Evolutionary conservation across 1,139 yeast genomes (phyloP).

Genomic region (Candida pseudoviswanathii): DNA sequence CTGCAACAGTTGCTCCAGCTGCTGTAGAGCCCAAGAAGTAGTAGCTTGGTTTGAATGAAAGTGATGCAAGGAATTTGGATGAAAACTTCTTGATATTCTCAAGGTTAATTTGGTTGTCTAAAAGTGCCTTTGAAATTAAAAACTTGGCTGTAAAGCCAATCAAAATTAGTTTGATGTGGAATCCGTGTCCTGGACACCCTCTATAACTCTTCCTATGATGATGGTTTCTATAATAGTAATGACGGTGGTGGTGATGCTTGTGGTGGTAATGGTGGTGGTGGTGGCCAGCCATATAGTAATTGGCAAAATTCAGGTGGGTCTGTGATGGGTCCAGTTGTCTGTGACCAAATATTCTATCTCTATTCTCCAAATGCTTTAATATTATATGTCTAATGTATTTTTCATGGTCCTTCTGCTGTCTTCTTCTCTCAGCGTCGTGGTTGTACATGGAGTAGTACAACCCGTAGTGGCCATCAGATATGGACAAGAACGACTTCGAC

Average conservation of each 20-base stretch:
- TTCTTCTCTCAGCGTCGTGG: conserved; percentile 28
- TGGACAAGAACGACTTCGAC: conserved; percentile 28
- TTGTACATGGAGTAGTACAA: conserved; percentile 46
- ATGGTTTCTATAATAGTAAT: conserved; percentile 1
- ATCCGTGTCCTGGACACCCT: conserved; percentile 1
- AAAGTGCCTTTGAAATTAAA: conserved; percentile 14
- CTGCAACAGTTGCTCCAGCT: conserved; percentile 3
- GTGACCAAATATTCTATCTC: conserved; percentile 10
- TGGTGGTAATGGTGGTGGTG: not conserved
- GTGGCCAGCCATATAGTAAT: not conserved
- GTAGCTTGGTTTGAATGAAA: conserved; percentile 8
- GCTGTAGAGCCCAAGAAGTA: conserved; percentile 1
- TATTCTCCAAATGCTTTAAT: conserved; percentile 13
- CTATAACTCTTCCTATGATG: conserved; percentile 3
- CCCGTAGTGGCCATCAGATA: conserved; percentile 48
- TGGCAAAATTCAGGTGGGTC: conserved; percentile 3
- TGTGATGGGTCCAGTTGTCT: not conserved
- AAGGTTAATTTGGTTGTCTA: conserved; percentile 13
- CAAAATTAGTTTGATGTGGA: conserved; percentile 13
- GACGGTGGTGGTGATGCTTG: not conserved
- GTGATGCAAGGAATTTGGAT: conserved; percentile 11
- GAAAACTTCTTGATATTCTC: conserved; percentile 14
- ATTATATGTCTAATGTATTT: conserved; percentile 15
- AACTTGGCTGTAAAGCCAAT: conserved; percentile 16
- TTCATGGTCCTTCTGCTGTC: conserved; percentile 15